These are phyloP conservation scores for Sporothrix phasma DNA, from an alignment of 2,329 filamentous ascomycete species.

Conservation along the genomic window DNA sequence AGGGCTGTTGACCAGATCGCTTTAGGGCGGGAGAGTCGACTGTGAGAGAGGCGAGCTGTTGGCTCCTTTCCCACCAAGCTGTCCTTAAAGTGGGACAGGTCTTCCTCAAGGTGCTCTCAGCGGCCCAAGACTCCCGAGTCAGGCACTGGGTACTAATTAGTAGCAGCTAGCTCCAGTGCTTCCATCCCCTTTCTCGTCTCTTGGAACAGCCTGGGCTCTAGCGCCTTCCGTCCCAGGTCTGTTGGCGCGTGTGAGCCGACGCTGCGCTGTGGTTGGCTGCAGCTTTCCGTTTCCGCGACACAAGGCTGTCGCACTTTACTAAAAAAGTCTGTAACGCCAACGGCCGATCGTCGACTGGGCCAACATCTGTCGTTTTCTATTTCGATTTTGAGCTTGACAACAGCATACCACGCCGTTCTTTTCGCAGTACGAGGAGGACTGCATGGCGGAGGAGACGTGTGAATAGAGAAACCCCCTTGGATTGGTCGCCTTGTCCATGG, in stretches of 20 bases:
- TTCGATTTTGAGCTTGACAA: background rate
- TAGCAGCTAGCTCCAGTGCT: background rate
- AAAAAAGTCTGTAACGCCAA: background rate
- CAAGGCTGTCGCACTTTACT: constrained; percentile 11
- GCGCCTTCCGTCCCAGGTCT: background rate
- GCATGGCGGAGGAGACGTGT: background rate
- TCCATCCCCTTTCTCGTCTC: background rate
- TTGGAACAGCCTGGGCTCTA: background rate
- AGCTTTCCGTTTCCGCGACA: background rate
- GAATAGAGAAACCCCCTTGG: background rate
- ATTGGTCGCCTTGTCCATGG: too few relatives aligned
- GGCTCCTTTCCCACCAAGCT: constrained; percentile 7
- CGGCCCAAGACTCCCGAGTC: background rate
- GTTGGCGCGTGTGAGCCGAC: constrained; percentile 9
- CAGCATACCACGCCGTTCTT: background rate
- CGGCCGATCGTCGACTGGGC: background rate
- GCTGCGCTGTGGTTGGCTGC: constrained; percentile 14
- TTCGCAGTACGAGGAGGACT: background rate
- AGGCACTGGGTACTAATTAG: too few relatives aligned
- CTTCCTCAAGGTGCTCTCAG: background rate
- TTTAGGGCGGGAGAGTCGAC: background rate
- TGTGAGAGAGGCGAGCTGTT: background rate
- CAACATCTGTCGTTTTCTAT: background rate
- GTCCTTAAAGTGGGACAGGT: background rate
- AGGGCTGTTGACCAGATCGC: background rate